These are phyloP conservation scores for Conticribra weissflogii DNA, from an alignment of 108 stramenopile genomes.

Conservation along the genomic window DNA sequence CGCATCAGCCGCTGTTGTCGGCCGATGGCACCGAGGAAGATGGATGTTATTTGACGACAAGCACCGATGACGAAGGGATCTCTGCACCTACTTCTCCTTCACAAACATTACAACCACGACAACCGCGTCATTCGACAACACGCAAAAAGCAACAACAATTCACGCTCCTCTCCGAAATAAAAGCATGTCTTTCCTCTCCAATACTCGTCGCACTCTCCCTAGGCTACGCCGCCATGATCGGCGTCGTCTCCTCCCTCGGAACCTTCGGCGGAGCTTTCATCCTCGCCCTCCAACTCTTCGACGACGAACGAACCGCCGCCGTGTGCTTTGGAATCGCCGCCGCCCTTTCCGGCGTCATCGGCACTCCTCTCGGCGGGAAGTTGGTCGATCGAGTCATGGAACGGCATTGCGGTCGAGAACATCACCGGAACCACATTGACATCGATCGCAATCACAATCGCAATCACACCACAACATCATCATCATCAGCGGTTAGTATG, in stretches of 20 bases:
- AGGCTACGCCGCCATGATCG: conserved; percentile 46
- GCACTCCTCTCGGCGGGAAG: conserved; percentile 40
- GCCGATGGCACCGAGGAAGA: not conserved
- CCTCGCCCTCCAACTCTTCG: conserved; percentile 43
- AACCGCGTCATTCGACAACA: not conserved
- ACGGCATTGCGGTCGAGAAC: conserved; percentile 17
- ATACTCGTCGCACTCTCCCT: conserved; percentile 43
- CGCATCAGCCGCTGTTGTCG: conserved; percentile 9
- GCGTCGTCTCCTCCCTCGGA: conserved; percentile 41
- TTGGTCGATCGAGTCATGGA: conserved; percentile 33
- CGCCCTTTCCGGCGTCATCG: conserved; percentile 34
- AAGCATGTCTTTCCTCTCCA: conserved; percentile 42
- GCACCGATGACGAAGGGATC: not conserved
- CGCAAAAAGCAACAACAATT: conserved; percentile 21
- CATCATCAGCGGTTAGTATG: too few relatives aligned
- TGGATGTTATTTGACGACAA: conserved; percentile 1
- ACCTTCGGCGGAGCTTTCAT: conserved; percentile 50
- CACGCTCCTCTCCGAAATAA: conserved; percentile 49
- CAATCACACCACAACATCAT: not conserved
- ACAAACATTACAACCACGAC: not conserved
- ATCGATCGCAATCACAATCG: not conserved
- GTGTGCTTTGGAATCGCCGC: conserved; percentile 47
- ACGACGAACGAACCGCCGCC: conserved; percentile 44
- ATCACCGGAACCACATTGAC: too few relatives aligned
- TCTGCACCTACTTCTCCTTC: not conserved